Evolutionary conservation across 108 stramenopile species (phyloP).

Genomic region (Cyclotella distinguenda): DNA sequence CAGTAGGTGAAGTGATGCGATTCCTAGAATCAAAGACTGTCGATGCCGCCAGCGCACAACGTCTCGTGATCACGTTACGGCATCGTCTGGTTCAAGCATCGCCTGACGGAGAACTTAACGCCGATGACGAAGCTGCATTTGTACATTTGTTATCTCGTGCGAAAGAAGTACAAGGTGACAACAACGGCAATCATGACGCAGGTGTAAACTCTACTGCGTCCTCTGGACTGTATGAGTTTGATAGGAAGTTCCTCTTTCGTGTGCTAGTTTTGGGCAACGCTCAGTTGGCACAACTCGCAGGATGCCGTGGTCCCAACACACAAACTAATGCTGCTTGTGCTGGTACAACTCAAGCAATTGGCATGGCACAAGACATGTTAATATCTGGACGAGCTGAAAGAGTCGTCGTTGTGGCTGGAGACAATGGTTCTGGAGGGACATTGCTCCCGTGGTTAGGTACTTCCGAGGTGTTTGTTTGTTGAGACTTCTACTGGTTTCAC

Average conservation of each 20-base stretch:
- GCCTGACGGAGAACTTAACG: conserved; percentile 65
- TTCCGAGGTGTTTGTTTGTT: neutral
- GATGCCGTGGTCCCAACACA: conserved; percentile 94
- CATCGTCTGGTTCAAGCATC: conserved; percentile 71
- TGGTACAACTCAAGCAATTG: conserved; percentile 95
- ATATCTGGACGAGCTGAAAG: conserved; percentile 90
- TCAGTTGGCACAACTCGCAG: conserved; percentile 94
- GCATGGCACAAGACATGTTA: conserved; percentile 95
- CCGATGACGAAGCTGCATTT: conserved; percentile 86
- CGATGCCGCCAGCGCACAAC: conserved; percentile 69
- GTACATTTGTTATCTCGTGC: conserved; percentile 72
- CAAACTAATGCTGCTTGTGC: conserved; percentile 98
- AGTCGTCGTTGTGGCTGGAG: conserved; percentile 93
- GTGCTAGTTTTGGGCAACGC: conserved; percentile 94
- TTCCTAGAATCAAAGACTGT: conserved; percentile 89
- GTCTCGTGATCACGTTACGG: conserved; percentile 80
- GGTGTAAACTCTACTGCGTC: conserved; percentile 41
- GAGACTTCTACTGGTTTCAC: neutral
- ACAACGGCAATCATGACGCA: conserved; percentile 29
- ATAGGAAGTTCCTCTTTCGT: conserved; percentile 97
- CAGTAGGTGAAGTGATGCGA: conserved; percentile 93
- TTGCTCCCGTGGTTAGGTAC: conserved; percentile 92
- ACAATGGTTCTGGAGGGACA: conserved; percentile 89
- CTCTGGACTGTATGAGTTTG: conserved; percentile 80
- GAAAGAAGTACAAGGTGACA: conserved; percentile 52